A percentile compares a stretch with the other conserved stretches of the same genome.
These are phyloP conservation scores for Candolleomyces efflorescens DNA, from an alignment of 768 basidiomycete species.

Conservation along the genomic window DNA sequence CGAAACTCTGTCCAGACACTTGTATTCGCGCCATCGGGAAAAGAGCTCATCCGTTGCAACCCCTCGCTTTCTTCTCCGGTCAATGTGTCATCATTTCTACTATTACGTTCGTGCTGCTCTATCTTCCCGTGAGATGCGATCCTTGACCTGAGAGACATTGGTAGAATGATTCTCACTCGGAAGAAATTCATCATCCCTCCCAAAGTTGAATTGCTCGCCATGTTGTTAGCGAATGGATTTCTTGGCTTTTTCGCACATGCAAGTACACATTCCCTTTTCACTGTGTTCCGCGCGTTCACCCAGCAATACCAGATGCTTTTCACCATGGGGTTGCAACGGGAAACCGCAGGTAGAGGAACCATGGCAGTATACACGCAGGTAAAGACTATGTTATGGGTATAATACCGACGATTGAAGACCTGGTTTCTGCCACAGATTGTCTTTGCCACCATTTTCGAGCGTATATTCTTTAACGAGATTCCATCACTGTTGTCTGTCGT, in stretches of 20 bases:
- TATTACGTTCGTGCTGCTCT: constrained; percentile 26
- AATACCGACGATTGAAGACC: neutral
- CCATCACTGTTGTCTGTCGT: constrained; percentile 57
- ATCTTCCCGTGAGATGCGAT: neutral
- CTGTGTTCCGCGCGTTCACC: too few species aligned
- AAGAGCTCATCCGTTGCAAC: constrained; percentile 67
- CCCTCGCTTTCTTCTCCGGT: constrained; percentile 57
- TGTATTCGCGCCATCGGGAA: constrained; percentile 59
- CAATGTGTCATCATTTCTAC: constrained; percentile 40
- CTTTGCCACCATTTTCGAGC: constrained; percentile 65
- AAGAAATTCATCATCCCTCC: constrained; percentile 39
- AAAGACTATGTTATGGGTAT: neutral
- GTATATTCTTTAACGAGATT: constrained; percentile 54
- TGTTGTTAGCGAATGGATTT: constrained; percentile 43
- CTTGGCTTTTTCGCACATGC: constrained; percentile 48
- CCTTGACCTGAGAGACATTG: too few species aligned
- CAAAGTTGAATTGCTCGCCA: constrained; percentile 32
- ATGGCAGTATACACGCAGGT: constrained; percentile 55
- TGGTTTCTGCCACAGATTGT: constrained; percentile 44
- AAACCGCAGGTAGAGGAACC: constrained; percentile 59
- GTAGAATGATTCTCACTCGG: constrained; percentile 38
- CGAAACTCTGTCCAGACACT: too few species aligned
- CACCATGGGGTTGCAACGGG: constrained; percentile 52
- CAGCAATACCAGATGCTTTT: constrained; percentile 11
- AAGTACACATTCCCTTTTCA: neutral